Conservation (phyloP, 257 asterid genomes). For the Primulina huaijiensis region DNA sequence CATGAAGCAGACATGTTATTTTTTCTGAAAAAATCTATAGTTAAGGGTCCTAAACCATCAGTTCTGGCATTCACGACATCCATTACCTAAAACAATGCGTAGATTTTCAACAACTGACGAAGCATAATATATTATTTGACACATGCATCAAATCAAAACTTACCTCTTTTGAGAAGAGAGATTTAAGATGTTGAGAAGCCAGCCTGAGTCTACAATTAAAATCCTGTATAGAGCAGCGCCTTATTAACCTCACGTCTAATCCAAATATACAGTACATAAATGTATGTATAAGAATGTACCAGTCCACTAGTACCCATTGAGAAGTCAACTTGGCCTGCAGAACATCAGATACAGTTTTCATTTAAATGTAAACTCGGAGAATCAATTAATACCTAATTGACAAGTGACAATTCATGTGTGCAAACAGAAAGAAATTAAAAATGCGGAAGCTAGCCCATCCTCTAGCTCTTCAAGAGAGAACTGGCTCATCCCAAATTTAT, state of each 20-base stretch:
- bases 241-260: slow-evolving; percentile 22
- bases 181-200: slow-evolving; percentile 57
- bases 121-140: slow-evolving; percentile 1
- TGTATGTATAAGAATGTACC: slow-evolving; percentile 30
- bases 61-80: slow-evolving; percentile 66
- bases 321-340: slow-evolving; percentile 46
- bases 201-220: slow-evolving; percentile 70
- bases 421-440: not conserved
- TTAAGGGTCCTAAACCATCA: slow-evolving; percentile 70
- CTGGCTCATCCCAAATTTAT: not conserved
- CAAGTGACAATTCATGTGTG: slow-evolving; percentile 2
- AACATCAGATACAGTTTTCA: slow-evolving; percentile 16
- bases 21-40: slow-evolving; percentile 60
- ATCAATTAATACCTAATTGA: slow-evolving; percentile 2
- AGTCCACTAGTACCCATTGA: slow-evolving; percentile 26
- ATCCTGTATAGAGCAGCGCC: slow-evolving; percentile 38
- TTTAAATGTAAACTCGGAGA: slow-evolving; percentile 10
- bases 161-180: slow-evolving; percentile 65
- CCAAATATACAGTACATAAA: slow-evolving; percentile 14
- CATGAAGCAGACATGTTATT: slow-evolving; percentile 73
- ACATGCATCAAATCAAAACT: slow-evolving; percentile 21
- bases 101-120: slow-evolving; percentile 23
- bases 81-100: slow-evolving; percentile 51
- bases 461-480: not conserved
- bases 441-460: slow-evolving; percentile 15